phyloP scores from a whole-genome alignment of 2,329 filamentous ascomycete genomes.

The Aspergillus unguis region DNA sequence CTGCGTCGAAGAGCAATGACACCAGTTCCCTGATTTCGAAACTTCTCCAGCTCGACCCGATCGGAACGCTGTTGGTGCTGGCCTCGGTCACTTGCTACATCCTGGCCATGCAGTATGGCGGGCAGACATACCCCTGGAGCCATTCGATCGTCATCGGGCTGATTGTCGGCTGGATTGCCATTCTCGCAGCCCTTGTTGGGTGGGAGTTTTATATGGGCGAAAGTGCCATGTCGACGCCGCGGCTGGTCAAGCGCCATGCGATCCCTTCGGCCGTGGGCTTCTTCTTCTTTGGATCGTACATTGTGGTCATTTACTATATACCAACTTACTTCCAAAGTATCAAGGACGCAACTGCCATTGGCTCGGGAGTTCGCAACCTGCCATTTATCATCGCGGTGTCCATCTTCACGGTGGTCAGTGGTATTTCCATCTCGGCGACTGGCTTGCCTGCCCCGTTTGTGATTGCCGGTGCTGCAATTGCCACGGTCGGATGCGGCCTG shows the following conservation, averaged over 20 bases:
- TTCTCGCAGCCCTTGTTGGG: neutral
- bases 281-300: neutral
- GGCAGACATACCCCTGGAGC: slow-evolving; percentile 52
- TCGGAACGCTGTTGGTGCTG: slow-evolving; percentile 53
- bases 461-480: neutral
- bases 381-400: slow-evolving; percentile 35
- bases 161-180: slow-evolving; percentile 31
- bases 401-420: slow-evolving; percentile 17
- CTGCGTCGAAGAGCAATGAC: neutral
- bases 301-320: slow-evolving; percentile 29
- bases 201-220: slow-evolving; percentile 18
- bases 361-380: slow-evolving; percentile 43
- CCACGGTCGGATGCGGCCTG: neutral
- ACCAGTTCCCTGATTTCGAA: neutral
- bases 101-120: slow-evolving; percentile 54
- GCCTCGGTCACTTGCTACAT: slow-evolving; percentile 51
- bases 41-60: slow-evolving; percentile 23
- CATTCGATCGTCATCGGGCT: slow-evolving; percentile 50
- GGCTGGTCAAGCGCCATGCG: neutral
- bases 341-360: slow-evolving; percentile 40
- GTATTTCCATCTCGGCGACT: neutral
- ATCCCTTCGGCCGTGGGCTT: neutral
- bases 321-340: slow-evolving; percentile 50
- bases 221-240: neutral
- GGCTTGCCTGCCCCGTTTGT: neutral